Evolutionary conservation across 129 eudicot genomes (phyloP), one percentile per base, ranked within the genome.

Genomic region (Arctium lappa): DNA sequence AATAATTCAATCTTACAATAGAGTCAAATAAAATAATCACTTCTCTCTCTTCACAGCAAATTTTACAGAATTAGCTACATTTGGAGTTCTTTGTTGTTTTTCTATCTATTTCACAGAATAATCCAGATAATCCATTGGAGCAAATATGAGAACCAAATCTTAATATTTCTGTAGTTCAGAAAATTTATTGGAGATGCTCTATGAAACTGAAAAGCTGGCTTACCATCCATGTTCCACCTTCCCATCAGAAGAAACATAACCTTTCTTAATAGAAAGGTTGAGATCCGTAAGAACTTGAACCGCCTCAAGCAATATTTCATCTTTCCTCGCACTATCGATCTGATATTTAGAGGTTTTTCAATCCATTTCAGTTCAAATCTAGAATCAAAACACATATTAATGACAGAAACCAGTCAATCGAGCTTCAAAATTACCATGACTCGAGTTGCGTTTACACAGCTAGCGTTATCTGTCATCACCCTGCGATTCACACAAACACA

Each of bases 171-270:
- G 0, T 22, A 0, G 27, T 22, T 22, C 27, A 22, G 27, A 0
- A 22, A 22, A 22, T 22, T 22, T 22, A 0, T 22, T 22, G 27
- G 0, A 22, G 27, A 22, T 22, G 27, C 53, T 2, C 1, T 2
- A 2, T 10, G 15, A 44, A 10, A 44, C 53, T 44, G 56, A 46
- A 46, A 37, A 46, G 56, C 56, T 1, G 33, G 22, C 78, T 79
- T 82, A 93, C 97, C 97, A 83, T 94, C 98, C 98, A 94, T 94
- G 88, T 89, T 92, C 98, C 98, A 94, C 66, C 96, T 84, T 33
- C 98, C 98, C 98, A 82, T 94, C 98, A 1, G 98, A 94, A 2
- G 94, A 94, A 34, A 94, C 87, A 85, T 94, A 94, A 32, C 96
- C 97, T 78, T 94, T 94, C 83, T 94, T 88, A 39, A 94, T 94